Base-by-base conservation (phyloP, 2,329 filamentous ascomycete genomes). In the Fusarium sp. region DNA sequence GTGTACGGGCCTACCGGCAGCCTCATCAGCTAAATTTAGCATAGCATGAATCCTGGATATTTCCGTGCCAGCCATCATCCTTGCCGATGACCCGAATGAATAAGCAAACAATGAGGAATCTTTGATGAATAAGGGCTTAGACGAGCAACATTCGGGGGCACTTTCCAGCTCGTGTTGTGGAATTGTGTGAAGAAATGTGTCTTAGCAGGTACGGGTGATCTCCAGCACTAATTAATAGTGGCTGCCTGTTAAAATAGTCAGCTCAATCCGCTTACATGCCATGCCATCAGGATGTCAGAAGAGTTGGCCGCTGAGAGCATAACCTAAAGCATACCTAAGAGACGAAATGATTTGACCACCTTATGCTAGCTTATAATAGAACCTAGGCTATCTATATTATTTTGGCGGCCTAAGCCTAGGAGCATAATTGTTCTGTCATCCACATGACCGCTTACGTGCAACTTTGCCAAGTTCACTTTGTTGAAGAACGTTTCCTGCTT, bases 21-120 rank as follows among this genome's bases (percentile, higher is more conserved):
- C 41, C 57, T 30, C 52, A 42, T 18, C 10, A 20, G 13, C 57
- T 57, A 60, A 60, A 57, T 57, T 60, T 60, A 60, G 57, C 27
- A 34, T 24, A 37, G 30, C 24, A 34, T 30, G 4, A 25, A 40
- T 25, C 18, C 22, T 22, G 5, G 41, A 32, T 37, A 20, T 32
- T 14, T 40, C 22, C 27, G 24, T 7, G 13, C 18, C 32, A 24
- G 7, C 13, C 32, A 14, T 29, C n/a, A 24, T 37, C n/a, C 29
- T 40, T 34, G 51, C 32, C 25, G 20, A 60, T 32, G n/a, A 22
- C 18, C 32, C 51, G 42, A 45, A 45, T 16, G 7, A 9, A 24
- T 52, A 27, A 52, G 48, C 16, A 40, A 52, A 34, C 11, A 20
- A 14, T 14, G 9, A n/a, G 34, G 34, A 37, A 37, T 37, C 34